phyloP scores from a whole-genome alignment of 2,329 filamentous ascomycete genomes.

The Fusarium bulbicola region DNA sequence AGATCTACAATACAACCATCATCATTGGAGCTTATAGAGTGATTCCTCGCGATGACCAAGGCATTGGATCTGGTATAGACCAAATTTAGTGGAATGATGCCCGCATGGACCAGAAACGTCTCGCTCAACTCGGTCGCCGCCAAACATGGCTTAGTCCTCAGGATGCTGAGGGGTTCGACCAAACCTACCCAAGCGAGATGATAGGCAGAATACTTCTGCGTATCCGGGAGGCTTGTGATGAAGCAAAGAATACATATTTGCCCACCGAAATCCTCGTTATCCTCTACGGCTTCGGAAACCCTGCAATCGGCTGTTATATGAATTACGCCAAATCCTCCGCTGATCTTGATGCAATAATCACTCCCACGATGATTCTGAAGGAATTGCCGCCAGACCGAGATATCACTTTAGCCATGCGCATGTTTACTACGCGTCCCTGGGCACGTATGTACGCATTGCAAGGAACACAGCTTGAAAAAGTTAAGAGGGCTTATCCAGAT shows the following conservation, averaged over 20 bases:
- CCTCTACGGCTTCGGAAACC: not conserved
- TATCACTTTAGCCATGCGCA: not conserved
- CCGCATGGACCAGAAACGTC: not conserved
- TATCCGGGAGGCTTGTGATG: not conserved
- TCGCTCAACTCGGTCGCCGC: not conserved
- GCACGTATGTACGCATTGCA: not conserved
- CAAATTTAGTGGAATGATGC: not conserved
- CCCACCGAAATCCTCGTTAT: not conserved
- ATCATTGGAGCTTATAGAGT: not conserved
- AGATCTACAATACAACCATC: not conserved
- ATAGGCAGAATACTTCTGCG: not conserved
- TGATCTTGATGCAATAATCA: not conserved
- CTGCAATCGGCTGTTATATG: not conserved
- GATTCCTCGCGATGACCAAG: not conserved
- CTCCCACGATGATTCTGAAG: not conserved
- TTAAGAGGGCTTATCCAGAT: not conserved
- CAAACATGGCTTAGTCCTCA: not conserved
- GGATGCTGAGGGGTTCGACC: not conserved
- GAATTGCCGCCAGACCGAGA: not conserved
- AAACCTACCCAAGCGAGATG: not conserved
- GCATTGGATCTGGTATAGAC: no score
- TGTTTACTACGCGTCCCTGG: not conserved
- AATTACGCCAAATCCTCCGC: not conserved
- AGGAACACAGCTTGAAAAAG: not conserved
- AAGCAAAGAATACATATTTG: accelerated